Evolutionary conservation across 768 basidiomycete species (phyloP), one percentile per base, ranked within the genome.

Genomic region (Omphalotus guepiniiformis): DNA sequence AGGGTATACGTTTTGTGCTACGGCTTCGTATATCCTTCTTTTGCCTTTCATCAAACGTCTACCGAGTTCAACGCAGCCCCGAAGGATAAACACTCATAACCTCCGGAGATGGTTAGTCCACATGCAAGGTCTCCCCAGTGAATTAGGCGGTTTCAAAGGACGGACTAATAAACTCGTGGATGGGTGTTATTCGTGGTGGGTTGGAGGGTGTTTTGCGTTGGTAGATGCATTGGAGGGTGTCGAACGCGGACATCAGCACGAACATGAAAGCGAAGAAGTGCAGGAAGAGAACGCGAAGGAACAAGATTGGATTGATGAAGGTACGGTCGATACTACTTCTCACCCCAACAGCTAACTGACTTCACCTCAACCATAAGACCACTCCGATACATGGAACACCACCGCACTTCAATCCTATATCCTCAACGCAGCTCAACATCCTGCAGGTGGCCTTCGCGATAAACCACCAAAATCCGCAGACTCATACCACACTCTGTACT

Each of bases 131-230:
- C 65, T 68, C 1, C 83, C 83, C 35, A 74, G 78, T 9, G 95
- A 98, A 59, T 72, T 93, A 7, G 95, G 93, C 3, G 96, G 96
- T 2, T 98, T 99, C 67, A 78, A 76, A 47, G 96, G 96, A 0
- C 73, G 96, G 44, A 91, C 92, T 54, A 99, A 98, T 63, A 99
- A 99, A 64, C 77, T 99, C n/a, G 95, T 99, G 0, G 96, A 99
- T 58, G 96, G 95, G 3, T 99, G 96, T 65, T 99, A 99, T 65
- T 85, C 88, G n/a, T 99, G 96, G 96, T 99, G 95, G 96, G 89
- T 92, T 19, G 96, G 91, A 2, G 94, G 94, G 0, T 76, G 86
- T 13, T 90, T 96, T 60, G 74, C 78, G 0, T 67, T 97, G 6
- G 66, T 96, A 0, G 88, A 89, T 48, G 80, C 78, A 22, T 57